phyloP scores from a whole-genome alignment of 2,329 filamentous ascomycete species.

The Orbilia oligospora region DNA sequence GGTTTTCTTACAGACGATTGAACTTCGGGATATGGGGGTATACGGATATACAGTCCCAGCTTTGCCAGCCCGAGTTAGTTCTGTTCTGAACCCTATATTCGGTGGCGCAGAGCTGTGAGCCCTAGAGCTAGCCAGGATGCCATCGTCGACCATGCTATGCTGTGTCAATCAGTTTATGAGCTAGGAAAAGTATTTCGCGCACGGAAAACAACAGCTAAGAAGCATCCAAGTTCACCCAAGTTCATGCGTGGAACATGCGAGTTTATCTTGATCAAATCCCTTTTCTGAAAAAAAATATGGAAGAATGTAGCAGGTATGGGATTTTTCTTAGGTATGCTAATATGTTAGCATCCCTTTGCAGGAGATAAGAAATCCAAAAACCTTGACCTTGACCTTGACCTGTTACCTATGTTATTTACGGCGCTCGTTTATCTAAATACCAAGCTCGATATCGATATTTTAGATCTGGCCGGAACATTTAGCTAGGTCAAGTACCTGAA shows the following conservation, averaged over 20 bases:
- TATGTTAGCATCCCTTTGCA: background rate
- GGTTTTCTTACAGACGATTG: slow-evolving; percentile 14
- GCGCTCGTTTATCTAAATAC: slow-evolving; percentile 57
- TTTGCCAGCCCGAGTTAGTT: slow-evolving; percentile 9
- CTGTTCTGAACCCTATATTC: slow-evolving; percentile 39
- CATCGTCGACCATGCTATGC: slow-evolving; percentile 32
- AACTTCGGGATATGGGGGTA: slow-evolving; percentile 14
- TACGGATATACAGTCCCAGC: background rate
- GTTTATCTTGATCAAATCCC: slow-evolving; percentile 9
- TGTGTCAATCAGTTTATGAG: slow-evolving; percentile 1
- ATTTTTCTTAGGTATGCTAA: background rate
- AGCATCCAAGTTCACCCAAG: background rate
- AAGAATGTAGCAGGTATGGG: background rate
- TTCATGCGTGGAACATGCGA: slow-evolving; percentile 19
- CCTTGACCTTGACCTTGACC: slow-evolving; percentile 31
- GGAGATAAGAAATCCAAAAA: slow-evolving; percentile 5
- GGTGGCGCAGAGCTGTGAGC: slow-evolving; percentile 45
- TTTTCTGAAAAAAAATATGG: background rate
- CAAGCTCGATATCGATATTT: slow-evolving; percentile 48
- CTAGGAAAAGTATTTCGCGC: slow-evolving; percentile 38
- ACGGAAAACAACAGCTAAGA: slow-evolving; percentile 21
- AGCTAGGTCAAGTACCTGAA: slow-evolving; percentile 54
- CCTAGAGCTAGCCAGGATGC: slow-evolving; percentile 56
- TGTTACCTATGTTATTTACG: slow-evolving; percentile 10
- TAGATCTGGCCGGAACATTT: slow-evolving; percentile 37